Evolutionary conservation across 1,139 yeast species (phyloP).

Genomic region (Yamadazyma spencermartinsiae): DNA sequence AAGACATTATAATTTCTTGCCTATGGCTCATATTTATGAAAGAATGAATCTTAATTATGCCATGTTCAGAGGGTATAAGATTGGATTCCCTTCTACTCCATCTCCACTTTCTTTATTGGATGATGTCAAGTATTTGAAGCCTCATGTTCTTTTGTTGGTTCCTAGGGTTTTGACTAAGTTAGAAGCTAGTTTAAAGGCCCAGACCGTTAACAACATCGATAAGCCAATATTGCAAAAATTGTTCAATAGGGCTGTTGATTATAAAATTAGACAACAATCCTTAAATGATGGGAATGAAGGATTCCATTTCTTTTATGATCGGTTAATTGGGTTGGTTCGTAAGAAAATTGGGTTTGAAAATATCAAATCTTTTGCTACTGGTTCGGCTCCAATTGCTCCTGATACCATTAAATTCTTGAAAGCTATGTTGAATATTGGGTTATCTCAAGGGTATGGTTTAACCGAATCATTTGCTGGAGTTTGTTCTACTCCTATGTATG

Average conservation of each 20-base stretch:
- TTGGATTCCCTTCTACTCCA: conserved; percentile 48
- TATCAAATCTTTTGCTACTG: conserved; percentile 46
- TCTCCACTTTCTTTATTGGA: conserved; percentile 51
- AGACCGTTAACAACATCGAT: conserved; percentile 41
- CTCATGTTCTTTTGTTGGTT: conserved; percentile 55
- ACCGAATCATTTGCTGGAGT: conserved; percentile 76
- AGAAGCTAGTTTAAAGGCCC: conserved; percentile 51
- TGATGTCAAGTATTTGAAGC: conserved; percentile 56
- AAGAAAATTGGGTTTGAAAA: conserved; percentile 59
- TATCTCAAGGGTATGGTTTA: conserved; percentile 74
- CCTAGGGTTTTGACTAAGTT: conserved; percentile 68
- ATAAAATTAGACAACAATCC: conserved; percentile 33
- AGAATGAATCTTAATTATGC: conserved; percentile 33
- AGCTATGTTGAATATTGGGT: conserved; percentile 58
- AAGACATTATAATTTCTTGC: conserved; percentile 21
- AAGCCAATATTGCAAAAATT: conserved; percentile 28
- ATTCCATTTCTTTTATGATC: conserved; percentile 44
- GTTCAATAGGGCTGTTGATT: conserved; percentile 30
- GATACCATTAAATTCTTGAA: conserved; percentile 61
- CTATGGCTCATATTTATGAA: conserved; percentile 43
- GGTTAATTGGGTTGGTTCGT: conserved; percentile 50
- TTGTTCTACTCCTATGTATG: conserved; percentile 40
- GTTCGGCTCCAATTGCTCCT: conserved; percentile 74
- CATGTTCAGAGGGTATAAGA: conserved; percentile 34
- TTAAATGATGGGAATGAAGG: conserved; percentile 30